Evolutionary conservation across 2,329 filamentous ascomycete species (phyloP).

Genomic region (Leptographium radiaticola): DNA sequence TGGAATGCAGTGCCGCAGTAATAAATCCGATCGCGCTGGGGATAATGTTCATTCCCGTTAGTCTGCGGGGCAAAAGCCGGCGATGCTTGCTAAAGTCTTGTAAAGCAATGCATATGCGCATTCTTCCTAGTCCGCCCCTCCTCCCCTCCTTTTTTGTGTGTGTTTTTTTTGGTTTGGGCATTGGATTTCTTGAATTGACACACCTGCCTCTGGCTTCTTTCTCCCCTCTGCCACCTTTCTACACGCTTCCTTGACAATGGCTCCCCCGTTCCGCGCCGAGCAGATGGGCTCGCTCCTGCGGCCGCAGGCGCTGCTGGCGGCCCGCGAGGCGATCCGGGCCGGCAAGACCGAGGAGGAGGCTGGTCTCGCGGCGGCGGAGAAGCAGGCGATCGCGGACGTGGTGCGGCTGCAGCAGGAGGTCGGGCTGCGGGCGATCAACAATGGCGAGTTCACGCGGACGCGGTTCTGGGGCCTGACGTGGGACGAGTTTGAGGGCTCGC

Average conservation of each 20-base stretch:
- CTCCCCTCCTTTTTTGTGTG: no score
- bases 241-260: conserved; percentile 12
- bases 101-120: background rate
- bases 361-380: conserved; percentile 41
- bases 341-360: conserved; percentile 38
- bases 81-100: background rate
- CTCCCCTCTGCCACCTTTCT: background rate
- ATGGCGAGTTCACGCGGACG: conserved; percentile 42
- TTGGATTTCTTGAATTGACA: no score
- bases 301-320: conserved; percentile 22
- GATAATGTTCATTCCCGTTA: background rate
- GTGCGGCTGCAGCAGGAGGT: conserved; percentile 45
- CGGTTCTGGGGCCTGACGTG: conserved; percentile 22
- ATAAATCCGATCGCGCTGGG: no score
- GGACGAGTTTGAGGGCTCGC: conserved; percentile 27
- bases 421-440: conserved; percentile 42
- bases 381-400: conserved; percentile 44
- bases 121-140: background rate
- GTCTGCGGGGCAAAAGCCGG: background rate
- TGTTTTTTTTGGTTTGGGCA: no score
- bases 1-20: no score
- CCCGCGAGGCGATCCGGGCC: conserved; percentile 46
- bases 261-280: conserved; percentile 22
- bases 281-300: conserved; percentile 23
- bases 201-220: background rate